Evolutionary conservation across 495 filamentous ascomycete species (phyloP).

Genomic region (Neurospora cerealis): DNA sequence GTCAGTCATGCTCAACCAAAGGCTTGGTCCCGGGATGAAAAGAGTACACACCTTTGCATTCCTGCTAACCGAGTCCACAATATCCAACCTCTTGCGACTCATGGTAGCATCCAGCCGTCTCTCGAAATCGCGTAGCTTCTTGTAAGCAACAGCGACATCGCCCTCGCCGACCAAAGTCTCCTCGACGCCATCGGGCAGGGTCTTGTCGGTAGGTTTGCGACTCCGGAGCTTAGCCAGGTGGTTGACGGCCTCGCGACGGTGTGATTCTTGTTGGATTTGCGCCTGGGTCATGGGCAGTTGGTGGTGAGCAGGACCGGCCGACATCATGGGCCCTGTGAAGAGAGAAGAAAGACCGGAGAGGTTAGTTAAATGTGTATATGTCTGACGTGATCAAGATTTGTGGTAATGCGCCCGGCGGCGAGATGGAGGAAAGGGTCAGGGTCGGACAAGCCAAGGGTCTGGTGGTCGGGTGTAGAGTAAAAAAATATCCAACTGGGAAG

Average conservation of each 20-base stretch:
- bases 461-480: not conserved
- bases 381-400: not conserved
- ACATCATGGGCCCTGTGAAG: constrained; percentile 22
- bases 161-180: constrained; percentile 56
- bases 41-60: constrained; percentile 62
- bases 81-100: constrained; percentile 85
- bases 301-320: constrained; percentile 18
- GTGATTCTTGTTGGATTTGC: constrained; percentile 46
- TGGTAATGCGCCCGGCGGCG: not conserved
- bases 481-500: not conserved
- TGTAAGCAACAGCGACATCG: constrained; percentile 74
- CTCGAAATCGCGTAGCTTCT: constrained; percentile 75
- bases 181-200: constrained; percentile 81
- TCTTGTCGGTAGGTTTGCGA: constrained; percentile 86
- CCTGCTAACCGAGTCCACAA: constrained; percentile 71
- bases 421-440: not conserved
- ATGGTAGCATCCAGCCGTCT: constrained; percentile 86
- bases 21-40: too few species aligned
- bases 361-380: not conserved
- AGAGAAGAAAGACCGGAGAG: not conserved
- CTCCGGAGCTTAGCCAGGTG: constrained; percentile 67
- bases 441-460: not conserved
- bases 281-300: constrained; percentile 49
- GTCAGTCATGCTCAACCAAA: not conserved
- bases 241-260: constrained; percentile 41